Conservation (phyloP, 140 eudicot genomes). For the Flaveria floridana region DNA sequence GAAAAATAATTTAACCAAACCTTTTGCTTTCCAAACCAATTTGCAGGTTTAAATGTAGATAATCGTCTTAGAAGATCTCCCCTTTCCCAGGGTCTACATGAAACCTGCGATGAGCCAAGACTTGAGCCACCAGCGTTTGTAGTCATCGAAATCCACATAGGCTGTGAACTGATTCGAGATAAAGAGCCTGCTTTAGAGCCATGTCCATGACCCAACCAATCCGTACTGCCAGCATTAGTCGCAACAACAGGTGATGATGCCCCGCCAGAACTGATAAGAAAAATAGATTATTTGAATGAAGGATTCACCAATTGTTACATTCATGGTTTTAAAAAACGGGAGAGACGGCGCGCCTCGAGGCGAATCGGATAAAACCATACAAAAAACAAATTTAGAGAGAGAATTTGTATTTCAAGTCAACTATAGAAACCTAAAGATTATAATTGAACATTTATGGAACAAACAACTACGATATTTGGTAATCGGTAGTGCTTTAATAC, state of each 20-base stretch:
- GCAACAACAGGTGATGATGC: constrained; percentile 92
- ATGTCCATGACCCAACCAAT: constrained; percentile 74
- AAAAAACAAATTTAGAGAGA: background rate
- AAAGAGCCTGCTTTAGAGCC: constrained; percentile 82
- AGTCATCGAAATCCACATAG: constrained; percentile 62
- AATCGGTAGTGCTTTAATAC: background rate
- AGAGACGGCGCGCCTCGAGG: no score
- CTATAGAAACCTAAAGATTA: background rate
- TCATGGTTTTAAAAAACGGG: no score
- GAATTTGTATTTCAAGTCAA: background rate
- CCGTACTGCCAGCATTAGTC: constrained; percentile 72
- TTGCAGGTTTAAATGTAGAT: constrained; percentile 73
- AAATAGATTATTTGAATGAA: background rate
- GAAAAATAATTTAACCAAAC: constrained; percentile 35
- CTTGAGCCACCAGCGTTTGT: constrained; percentile 79
- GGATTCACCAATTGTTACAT: background rate
- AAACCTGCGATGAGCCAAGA: constrained; percentile 85
- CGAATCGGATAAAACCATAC: background rate
- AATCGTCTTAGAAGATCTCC: constrained; percentile 81
- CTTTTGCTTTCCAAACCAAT: constrained; percentile 94
- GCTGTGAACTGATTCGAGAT: constrained; percentile 67
- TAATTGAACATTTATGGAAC: background rate
- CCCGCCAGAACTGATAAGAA: constrained; percentile 70
- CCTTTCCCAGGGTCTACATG: constrained; percentile 99
- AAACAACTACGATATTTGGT: background rate